Evolutionary conservation across 441 rosid species (phyloP).

Genomic region (Metrosideros polymorpha): DNA sequence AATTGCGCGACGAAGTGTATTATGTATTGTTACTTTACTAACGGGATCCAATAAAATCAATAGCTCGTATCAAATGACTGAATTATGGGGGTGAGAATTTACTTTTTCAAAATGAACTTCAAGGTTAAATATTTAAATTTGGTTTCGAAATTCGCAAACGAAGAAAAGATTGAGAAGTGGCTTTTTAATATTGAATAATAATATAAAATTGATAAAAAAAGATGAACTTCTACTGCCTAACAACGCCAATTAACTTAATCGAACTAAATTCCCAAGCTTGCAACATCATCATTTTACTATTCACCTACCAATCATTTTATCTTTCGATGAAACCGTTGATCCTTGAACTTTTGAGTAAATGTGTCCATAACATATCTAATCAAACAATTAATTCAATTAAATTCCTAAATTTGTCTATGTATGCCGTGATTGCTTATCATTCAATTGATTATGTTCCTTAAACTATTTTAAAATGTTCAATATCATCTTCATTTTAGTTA

Average conservation of each 20-base stretch:
- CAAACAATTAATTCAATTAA: background rate
- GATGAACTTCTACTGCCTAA: too few species aligned
- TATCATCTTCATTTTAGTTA: background rate
- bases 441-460: background rate
- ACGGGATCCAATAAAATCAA: too few species aligned
- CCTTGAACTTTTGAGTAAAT: background rate
- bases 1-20: too few species aligned
- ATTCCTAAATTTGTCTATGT: background rate
- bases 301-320: background rate
- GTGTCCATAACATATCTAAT: background rate
- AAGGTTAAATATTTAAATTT: too few species aligned
- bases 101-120: background rate
- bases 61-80: background rate
- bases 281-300: background rate
- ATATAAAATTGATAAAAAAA: too few species aligned
- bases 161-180: background rate
- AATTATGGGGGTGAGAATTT: background rate
- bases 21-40: too few species aligned
- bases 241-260: too few species aligned
- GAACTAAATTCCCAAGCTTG: background rate
- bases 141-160: background rate
- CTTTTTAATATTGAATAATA: background rate
- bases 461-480: too few species aligned
- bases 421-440: background rate
- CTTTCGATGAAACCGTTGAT: rapidly evolving